phyloP scores from a whole-genome alignment of 768 basidiomycete genomes.

The Podaxis sp. region DNA sequence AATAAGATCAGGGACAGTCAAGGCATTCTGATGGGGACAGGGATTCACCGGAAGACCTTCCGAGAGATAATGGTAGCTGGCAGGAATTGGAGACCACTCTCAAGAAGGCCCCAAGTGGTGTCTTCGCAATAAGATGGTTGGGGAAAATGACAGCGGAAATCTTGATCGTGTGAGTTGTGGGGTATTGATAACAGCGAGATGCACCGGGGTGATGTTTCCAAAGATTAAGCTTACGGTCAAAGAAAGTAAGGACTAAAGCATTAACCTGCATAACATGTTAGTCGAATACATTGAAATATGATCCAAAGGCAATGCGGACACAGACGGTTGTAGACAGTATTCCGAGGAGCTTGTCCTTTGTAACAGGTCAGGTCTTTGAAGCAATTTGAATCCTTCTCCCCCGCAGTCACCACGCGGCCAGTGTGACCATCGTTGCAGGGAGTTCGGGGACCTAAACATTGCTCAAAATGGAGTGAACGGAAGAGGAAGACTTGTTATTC shows the following conservation, averaged over 20 bases:
- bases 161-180: not conserved
- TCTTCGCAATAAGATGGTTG: not conserved
- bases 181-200: not conserved
- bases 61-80: not conserved
- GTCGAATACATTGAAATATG: conserved; percentile 9
- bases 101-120: not conserved
- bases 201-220: not conserved
- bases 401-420: not conserved
- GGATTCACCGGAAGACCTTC: not conserved
- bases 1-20: not conserved
- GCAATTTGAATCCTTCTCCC: not conserved
- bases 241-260: conserved; percentile 22
- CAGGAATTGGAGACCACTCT: not conserved
- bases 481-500: not conserved
- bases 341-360: not conserved
- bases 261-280: conserved; percentile 36
- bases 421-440: not conserved
- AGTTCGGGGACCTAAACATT: not conserved
- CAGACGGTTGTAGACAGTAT: not conserved
- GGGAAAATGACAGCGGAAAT: not conserved
- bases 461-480: not conserved
- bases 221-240: not conserved
- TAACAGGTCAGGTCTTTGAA: conserved; percentile 2
- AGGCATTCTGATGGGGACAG: not conserved
- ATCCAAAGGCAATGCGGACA: not conserved